Evolutionary conservation across 2,329 filamentous ascomycete species (phyloP).

Genomic region (Metarhizium robertsii): DNA sequence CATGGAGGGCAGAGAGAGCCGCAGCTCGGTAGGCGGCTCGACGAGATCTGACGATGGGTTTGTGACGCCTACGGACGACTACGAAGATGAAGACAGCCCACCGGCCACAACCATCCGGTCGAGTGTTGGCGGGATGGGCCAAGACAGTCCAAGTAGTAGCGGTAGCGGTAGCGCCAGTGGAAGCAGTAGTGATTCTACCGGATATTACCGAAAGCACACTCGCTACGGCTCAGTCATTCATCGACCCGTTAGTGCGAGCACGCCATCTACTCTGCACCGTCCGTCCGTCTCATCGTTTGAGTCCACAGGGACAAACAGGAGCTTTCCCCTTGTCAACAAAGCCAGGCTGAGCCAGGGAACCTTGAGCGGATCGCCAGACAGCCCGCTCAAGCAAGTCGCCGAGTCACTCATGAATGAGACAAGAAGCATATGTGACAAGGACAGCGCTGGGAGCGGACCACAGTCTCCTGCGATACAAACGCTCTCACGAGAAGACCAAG

Average conservation of each 20-base stretch:
- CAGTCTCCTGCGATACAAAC: slow-evolving; percentile 34
- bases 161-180: slow-evolving; percentile 1
- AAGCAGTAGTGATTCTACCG: slow-evolving; percentile 16
- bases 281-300: slow-evolving; percentile 49
- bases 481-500: slow-evolving; percentile 46
- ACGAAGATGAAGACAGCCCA: slow-evolving; percentile 8
- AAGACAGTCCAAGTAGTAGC: background rate
- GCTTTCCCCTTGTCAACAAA: slow-evolving; percentile 52
- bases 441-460: slow-evolving; percentile 17
- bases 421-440: slow-evolving; percentile 29
- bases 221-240: slow-evolving; percentile 28
- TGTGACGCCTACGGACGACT: slow-evolving; percentile 11
- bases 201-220: slow-evolving; percentile 8
- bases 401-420: slow-evolving; percentile 40
- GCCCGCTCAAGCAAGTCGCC: slow-evolving; percentile 37
- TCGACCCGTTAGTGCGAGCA: slow-evolving; percentile 33
- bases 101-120: slow-evolving; percentile 12
- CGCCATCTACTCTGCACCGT: slow-evolving; percentile 33
- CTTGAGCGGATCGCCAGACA: slow-evolving; percentile 39
- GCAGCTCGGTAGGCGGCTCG: slow-evolving; percentile 17
- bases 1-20: slow-evolving; percentile 37
- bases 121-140: slow-evolving; percentile 13
- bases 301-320: slow-evolving; percentile 50
- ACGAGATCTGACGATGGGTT: slow-evolving; percentile 12
- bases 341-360: slow-evolving; percentile 37